These are phyloP conservation scores for Lactifluus echinatus DNA, from an alignment of 768 basidiomycete genomes.

Conservation along the genomic window DNA sequence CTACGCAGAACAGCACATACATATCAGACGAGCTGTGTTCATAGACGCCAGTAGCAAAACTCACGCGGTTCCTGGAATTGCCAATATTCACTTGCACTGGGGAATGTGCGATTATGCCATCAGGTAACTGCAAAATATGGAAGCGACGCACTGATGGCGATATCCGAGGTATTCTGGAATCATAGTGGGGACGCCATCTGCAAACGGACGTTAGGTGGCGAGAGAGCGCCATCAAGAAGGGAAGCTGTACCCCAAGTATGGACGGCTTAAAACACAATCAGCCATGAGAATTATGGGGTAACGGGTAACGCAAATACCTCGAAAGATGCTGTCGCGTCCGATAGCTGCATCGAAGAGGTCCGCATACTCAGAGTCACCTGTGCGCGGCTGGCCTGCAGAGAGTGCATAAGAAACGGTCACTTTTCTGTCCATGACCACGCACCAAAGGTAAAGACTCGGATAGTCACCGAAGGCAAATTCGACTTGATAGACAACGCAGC, in stretches of 20 bases:
- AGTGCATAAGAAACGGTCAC: not conserved
- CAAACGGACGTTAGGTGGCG: not conserved
- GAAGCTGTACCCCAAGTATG: conserved; percentile 34
- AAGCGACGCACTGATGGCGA: conserved; percentile 32
- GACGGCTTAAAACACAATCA: conserved; percentile 27
- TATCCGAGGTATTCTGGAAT: conserved; percentile 39
- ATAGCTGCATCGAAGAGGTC: conserved; percentile 33
- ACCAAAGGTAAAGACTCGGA: conserved; percentile 40
- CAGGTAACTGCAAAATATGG: not conserved
- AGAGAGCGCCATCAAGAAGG: not conserved
- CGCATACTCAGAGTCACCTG: conserved; percentile 36
- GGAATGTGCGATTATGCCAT: not conserved
- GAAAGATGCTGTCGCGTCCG: conserved; percentile 33
- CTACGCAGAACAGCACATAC: conserved; percentile 11
- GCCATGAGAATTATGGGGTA: not conserved
- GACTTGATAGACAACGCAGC: conserved; percentile 20
- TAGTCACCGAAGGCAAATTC: conserved; percentile 13
- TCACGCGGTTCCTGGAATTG: conserved; percentile 36
- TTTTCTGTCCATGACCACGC: conserved; percentile 2
- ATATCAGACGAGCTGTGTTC: not conserved
- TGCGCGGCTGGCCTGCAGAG: conserved; percentile 40
- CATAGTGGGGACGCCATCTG: conserved; percentile 47
- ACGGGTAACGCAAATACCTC: conserved; percentile 26
- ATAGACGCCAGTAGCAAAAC: not conserved
- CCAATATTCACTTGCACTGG: conserved; percentile 40